These are phyloP conservation scores for Pyropia haitanensis DNA, from an alignment of 23 red algal species.

Conservation along the genomic window DNA sequence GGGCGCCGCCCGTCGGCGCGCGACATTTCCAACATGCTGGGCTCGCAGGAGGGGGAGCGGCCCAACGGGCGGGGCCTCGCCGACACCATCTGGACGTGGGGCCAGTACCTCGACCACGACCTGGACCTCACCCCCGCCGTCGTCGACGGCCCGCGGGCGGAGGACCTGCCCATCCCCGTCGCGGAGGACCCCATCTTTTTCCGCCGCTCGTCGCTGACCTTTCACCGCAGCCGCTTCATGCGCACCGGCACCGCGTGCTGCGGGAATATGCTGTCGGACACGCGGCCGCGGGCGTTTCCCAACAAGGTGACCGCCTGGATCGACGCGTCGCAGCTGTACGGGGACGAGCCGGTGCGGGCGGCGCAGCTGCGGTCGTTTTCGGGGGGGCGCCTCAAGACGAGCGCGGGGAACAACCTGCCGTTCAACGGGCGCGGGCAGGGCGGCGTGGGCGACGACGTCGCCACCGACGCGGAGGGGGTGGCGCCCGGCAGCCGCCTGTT, in stretches of 20 bases:
- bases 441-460: background rate
- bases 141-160: too few species aligned
- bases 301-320: conserved; percentile 13
- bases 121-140: conserved; percentile 34
- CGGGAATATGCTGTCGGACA: too few species aligned
- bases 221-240: too few species aligned
- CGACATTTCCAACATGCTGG: conserved; percentile 29
- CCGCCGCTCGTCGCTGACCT: too few species aligned
- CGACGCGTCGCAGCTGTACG: conserved; percentile 27
- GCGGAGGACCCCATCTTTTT: too few species aligned
- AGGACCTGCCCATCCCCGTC: too few species aligned
- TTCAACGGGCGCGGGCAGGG: conserved; percentile 21
- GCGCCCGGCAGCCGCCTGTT: conserved; percentile 5
- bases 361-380: conserved; percentile 15
- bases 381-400: conserved; percentile 20
- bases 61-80: conserved; percentile 14
- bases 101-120: conserved; percentile 62
- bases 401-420: conserved; percentile 19
- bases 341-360: conserved; percentile 2
- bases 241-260: too few species aligned
- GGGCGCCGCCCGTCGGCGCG: conserved; percentile 11
- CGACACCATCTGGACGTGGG: conserved; percentile 14
- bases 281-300: background rate
- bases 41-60: conserved; percentile 9
- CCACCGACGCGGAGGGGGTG: background rate